Conservation (phyloP, 2,329 filamentous ascomycete species). For the Fusarium torulosum region DNA sequence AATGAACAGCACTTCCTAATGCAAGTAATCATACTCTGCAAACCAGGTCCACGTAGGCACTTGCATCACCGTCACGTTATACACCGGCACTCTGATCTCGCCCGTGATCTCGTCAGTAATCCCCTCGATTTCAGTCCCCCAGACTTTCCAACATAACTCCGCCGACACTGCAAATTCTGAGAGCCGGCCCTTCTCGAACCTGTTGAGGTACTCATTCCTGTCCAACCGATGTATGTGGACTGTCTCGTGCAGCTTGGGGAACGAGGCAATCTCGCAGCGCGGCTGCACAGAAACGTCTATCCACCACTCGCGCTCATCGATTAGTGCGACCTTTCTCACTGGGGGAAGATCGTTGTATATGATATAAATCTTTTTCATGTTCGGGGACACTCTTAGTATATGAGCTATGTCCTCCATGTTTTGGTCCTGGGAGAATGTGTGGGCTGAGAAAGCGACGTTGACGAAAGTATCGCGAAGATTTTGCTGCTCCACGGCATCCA, state of each 20-base stretch:
- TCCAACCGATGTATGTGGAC: background rate
- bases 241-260: background rate
- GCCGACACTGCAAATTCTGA: too few relatives aligned
- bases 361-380: background rate
- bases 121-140: too few relatives aligned
- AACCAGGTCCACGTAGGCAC: too few relatives aligned
- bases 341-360: constrained; percentile 3
- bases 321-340: background rate
- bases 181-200: too few relatives aligned
- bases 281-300: background rate
- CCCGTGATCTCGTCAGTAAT: too few relatives aligned
- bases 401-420: background rate
- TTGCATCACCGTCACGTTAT: too few relatives aligned
- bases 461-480: background rate
- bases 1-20: too few relatives aligned
- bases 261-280: constrained; percentile 2
- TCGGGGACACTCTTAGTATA: background rate
- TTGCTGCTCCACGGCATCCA: background rate
- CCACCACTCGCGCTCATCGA: background rate
- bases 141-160: too few relatives aligned
- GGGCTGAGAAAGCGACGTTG: background rate
- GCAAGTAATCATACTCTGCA: too few relatives aligned
- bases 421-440: background rate
- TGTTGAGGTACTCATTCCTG: too few relatives aligned
- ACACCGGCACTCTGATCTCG: too few relatives aligned